These are phyloP conservation scores for Clohesyomyces aquaticus DNA, from an alignment of 495 filamentous ascomycete genomes.

Conservation along the genomic window DNA sequence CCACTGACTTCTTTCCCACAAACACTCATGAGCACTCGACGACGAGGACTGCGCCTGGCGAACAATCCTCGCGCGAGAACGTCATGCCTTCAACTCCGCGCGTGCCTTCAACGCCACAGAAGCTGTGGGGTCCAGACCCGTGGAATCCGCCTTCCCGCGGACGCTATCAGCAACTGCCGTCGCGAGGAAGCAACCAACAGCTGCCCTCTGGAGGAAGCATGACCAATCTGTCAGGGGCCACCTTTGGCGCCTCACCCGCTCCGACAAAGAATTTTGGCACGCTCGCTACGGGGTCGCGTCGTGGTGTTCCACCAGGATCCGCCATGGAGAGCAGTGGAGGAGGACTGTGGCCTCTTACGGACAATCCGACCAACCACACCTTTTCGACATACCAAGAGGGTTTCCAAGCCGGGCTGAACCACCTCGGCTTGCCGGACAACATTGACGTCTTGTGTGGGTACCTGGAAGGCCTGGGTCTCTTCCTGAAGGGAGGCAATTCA, in stretches of 20 bases:
- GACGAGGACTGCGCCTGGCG: constrained; percentile 33
- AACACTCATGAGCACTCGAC: constrained; percentile 47
- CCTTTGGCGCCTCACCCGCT: neutral
- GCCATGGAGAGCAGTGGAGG: no score
- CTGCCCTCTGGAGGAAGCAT: neutral
- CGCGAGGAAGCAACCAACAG: no score
- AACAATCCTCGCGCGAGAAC: no score
- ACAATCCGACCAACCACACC: constrained; percentile 11
- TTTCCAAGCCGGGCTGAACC: constrained; percentile 42
- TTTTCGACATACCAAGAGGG: constrained; percentile 41
- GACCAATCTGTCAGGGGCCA: neutral
- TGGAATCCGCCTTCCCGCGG: constrained; percentile 23
- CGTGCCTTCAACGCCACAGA: constrained; percentile 32
- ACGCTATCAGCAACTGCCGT: no score
- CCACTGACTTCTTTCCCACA: constrained; percentile 49
- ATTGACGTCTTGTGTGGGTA: constrained; percentile 42
- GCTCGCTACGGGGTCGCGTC: neutral
- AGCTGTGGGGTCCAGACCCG: constrained; percentile 23
- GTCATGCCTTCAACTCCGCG: constrained; percentile 16
- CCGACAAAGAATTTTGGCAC: neutral
- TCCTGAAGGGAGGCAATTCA: constrained; percentile 10
- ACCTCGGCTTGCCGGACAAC: constrained; percentile 35
- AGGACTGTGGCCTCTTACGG: neutral
- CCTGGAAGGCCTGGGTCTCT: constrained; percentile 36
- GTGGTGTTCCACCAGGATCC: no score